Evolutionary conservation across 352 stramenopile species (phyloP), one percentile per base, ranked within the genome.

Genomic region (Elongisporangium prolatum): DNA sequence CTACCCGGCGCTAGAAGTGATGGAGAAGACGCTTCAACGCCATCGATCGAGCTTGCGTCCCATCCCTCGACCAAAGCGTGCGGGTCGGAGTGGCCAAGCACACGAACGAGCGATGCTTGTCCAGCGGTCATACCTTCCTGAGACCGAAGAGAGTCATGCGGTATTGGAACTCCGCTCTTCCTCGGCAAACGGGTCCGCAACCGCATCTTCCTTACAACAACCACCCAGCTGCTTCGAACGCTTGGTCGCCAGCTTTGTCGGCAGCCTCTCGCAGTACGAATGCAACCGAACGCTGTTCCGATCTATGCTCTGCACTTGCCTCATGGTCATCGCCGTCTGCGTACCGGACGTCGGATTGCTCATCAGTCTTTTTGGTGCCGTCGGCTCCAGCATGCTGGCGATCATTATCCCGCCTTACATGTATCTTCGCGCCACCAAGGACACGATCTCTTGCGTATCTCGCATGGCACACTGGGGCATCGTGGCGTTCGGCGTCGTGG

Each of bases 201-300:
- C 62, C 54, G 49, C 65, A 18, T 44, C 64, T 21, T 58, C 13
- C 34, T 44, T 57, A 10, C 13, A 51, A 9, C 28, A 40, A 40
- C 28, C 9, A 40, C 28, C 52, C 16, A 11, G 34, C 2, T 50
- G 55, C n/a, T 62, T 52, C 5, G 64, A 71, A 38, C 54, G 61
- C 3, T 75, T 67, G 51, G 34, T 84, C 34, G 77, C 86, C 52
- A 61, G 65, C 21, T 37, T 86, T 28, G 59, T 87, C 38, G 81
- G 73, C 59, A 77, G 61, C 48, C 64, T 87, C 34, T 79, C 77
- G 18, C 78, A 86, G 60, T 86, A 88, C 64, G 81, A 93, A 62
- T 88, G 80, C 70, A 89, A 89, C 59, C 79, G 77, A 44, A 90
- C 80, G 49, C 63, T 93, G 34, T 90, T 90, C 54, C 81, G 84